Evolutionary conservation across 2,329 filamentous ascomycete species (phyloP).

Genomic region (Colletotrichum sp.): DNA sequence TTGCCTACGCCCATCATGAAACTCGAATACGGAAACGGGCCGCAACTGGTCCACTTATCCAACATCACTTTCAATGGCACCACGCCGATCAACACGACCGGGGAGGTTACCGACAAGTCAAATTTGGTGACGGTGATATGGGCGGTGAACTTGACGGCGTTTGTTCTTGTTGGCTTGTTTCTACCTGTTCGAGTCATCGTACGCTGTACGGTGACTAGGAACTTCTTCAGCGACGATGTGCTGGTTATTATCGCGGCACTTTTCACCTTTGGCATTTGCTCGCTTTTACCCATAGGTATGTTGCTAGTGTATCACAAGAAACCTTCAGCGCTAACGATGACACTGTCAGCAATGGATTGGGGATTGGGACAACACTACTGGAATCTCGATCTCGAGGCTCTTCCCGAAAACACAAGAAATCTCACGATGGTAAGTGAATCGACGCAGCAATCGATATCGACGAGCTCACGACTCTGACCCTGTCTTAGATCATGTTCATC

Average conservation of each 20-base stretch:
- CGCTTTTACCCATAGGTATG: slow-evolving; percentile 8
- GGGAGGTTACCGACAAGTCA: not conserved
- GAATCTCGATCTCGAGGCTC: not conserved
- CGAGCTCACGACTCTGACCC: no score
- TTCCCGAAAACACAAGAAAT: not conserved
- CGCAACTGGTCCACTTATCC: not conserved
- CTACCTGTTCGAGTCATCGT: slow-evolving; percentile 9
- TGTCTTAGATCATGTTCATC: slow-evolving; percentile 2
- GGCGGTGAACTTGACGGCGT: slow-evolving; percentile 15
- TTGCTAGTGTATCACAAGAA: not conserved
- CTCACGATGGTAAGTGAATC: not conserved
- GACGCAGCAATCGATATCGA: no score
- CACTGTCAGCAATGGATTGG: not conserved
- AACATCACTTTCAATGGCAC: not conserved
- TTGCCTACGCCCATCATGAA: not conserved
- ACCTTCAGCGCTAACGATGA: not conserved
- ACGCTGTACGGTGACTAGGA: slow-evolving; percentile 8
- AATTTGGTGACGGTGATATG: slow-evolving; percentile 8
- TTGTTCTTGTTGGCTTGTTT: slow-evolving; percentile 8
- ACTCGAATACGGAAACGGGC: not conserved
- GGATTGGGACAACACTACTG: slow-evolving; percentile 14
- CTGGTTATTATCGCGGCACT: slow-evolving; percentile 14
- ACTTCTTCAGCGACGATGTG: slow-evolving; percentile 19
- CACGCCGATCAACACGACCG: not conserved
- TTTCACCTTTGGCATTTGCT: slow-evolving; percentile 15